Evolutionary conservation across 352 stramenopile species (phyloP).

Genomic region (Pythium aphanidermatum): DNA sequence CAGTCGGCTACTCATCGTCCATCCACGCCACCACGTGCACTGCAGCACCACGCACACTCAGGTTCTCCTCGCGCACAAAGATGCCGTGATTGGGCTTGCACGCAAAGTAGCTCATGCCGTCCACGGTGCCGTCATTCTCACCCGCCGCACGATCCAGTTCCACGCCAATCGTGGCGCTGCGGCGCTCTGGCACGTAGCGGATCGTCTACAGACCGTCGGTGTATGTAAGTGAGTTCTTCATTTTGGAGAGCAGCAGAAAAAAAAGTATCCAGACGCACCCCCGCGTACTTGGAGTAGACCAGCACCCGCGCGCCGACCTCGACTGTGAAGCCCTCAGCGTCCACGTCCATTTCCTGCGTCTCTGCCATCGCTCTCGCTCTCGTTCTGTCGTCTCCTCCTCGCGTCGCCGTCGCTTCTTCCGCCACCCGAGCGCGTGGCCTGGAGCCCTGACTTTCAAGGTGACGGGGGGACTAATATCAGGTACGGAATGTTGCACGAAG

Average conservation of each 20-base stretch:
- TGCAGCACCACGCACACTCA: constrained; percentile 31
- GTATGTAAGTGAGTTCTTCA: too few relatives aligned
- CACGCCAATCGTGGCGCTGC: constrained; percentile 64
- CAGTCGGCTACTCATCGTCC: too few relatives aligned
- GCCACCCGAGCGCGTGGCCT: too few relatives aligned
- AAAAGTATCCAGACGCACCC: constrained; percentile 33
- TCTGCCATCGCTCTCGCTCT: constrained; percentile 22
- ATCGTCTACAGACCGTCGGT: too few relatives aligned
- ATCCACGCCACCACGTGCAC: neutral
- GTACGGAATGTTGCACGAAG: constrained; percentile 20
- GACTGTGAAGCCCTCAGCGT: constrained; percentile 27
- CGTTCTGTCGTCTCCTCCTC: neutral
- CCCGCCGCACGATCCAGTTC: constrained; percentile 78
- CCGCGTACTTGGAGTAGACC: constrained; percentile 74
- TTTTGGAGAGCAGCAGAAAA: neutral
- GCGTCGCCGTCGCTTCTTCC: neutral
- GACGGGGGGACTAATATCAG: constrained; percentile 10
- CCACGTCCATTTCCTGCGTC: constrained; percentile 25
- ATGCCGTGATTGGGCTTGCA: constrained; percentile 75
- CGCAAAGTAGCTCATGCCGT: constrained; percentile 77
- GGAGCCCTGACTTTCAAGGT: too few relatives aligned
- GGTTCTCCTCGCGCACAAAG: constrained; percentile 80
- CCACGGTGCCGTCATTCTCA: constrained; percentile 66
- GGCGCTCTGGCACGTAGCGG: constrained; percentile 51
- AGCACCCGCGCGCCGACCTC: constrained; percentile 47